Percentiles rank a stretch among this genome's conserved stretches.
phyloP scores from a whole-genome alignment of 2,329 filamentous ascomycete genomes.

The Lasiodiplodia citricola region DNA sequence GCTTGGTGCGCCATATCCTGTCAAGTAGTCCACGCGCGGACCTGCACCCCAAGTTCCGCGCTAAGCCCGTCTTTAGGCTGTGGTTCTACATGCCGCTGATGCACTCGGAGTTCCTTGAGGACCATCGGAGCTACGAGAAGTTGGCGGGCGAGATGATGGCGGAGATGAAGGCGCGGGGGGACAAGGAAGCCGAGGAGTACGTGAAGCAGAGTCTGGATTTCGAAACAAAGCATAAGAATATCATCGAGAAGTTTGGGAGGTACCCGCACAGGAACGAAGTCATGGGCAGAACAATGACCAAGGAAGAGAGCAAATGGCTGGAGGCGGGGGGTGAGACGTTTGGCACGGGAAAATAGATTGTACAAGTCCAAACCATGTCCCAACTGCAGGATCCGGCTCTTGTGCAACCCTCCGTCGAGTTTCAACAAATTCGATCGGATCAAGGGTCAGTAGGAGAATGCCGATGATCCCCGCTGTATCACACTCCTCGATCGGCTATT shows the following conservation, averaged over 20 bases:
- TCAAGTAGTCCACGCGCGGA: constrained; percentile 37
- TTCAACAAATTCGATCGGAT: neutral
- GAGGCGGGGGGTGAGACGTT: constrained; percentile 51
- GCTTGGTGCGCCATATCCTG: constrained; percentile 49
- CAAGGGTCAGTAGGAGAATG: too few species aligned
- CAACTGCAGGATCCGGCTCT: too few species aligned
- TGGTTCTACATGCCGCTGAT: constrained; percentile 68
- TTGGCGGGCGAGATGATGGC: constrained; percentile 40
- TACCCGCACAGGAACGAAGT: constrained; percentile 64
- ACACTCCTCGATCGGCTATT: neutral
- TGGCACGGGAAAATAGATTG: constrained; percentile 34
- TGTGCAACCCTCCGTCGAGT: too few species aligned
- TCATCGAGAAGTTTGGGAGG: constrained; percentile 61
- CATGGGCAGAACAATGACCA: constrained; percentile 56
- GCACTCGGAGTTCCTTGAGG: constrained; percentile 60
- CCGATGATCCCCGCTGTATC: neutral
- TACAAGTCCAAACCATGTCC: too few species aligned
- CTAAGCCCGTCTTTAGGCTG: constrained; percentile 47
- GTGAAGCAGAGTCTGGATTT: constrained; percentile 43
- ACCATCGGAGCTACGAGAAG: constrained; percentile 49
- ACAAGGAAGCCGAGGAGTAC: constrained; percentile 36
- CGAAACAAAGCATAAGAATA: constrained; percentile 55
- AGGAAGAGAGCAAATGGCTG: constrained; percentile 59
- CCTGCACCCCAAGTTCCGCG: constrained; percentile 37
- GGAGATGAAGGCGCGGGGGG: constrained; percentile 41